Evolutionary conservation across 2,329 filamentous ascomycete species (phyloP).

Genomic region (Neofusicoccum sp.): DNA sequence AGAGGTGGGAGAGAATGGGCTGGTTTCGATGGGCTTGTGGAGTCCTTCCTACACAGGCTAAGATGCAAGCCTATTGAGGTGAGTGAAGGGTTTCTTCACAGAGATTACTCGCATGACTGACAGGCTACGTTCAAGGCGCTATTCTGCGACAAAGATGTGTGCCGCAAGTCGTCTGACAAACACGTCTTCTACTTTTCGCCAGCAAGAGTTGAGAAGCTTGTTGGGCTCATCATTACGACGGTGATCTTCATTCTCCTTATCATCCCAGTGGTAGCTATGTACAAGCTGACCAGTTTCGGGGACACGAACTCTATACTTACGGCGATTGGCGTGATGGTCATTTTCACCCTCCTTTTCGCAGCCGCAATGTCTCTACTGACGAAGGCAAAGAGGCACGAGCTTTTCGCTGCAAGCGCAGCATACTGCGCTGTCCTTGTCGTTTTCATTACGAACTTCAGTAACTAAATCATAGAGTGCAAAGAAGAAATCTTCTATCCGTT

Average conservation of each 20-base stretch:
- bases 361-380: slow-evolving; percentile 42
- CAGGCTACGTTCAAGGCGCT: background rate
- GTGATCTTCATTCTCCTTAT: slow-evolving; percentile 47
- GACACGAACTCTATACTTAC: slow-evolving; percentile 37
- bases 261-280: slow-evolving; percentile 45
- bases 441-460: slow-evolving; percentile 41
- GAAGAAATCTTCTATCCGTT: too few relatives aligned
- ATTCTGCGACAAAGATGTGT: background rate
- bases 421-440: slow-evolving; percentile 45
- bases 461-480: too few relatives aligned
- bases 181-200: slow-evolving; percentile 41
- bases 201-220: slow-evolving; percentile 42
- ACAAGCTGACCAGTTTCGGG: slow-evolving; percentile 36
- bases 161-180: slow-evolving; percentile 36
- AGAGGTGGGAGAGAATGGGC: slow-evolving; percentile 39
- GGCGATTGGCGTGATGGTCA: slow-evolving; percentile 45
- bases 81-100: background rate
- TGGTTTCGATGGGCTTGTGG: slow-evolving; percentile 39
- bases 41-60: slow-evolving; percentile 28
- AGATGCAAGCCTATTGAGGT: slow-evolving; percentile 23
- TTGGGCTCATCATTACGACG: slow-evolving; percentile 46
- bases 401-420: slow-evolving; percentile 42
- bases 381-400: slow-evolving; percentile 39
- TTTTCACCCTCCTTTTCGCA: slow-evolving; percentile 42
- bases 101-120: background rate